Conservation (phyloP, 176 grass and related monocot species). For the Melocanna baccifera region DNA sequence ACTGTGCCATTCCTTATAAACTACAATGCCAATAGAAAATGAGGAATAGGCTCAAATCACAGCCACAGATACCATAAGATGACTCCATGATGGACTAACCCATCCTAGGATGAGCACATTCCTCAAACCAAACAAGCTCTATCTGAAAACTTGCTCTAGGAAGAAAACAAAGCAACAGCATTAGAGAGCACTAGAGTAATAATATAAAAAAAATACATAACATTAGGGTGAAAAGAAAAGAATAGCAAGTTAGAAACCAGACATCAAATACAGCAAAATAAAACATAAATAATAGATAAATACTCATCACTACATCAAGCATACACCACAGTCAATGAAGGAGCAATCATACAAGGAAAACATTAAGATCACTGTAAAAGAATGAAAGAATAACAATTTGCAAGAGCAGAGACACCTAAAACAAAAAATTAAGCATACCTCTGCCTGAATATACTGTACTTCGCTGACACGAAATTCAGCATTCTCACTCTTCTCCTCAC, state of each 20-base stretch:
- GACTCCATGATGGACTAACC: neutral
- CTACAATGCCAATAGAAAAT: neutral
- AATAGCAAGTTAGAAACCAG: neutral
- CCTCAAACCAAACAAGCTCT: neutral
- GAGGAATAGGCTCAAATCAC: neutral
- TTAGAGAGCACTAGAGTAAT: neutral
- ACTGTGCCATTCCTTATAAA: neutral
- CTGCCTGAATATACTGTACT: conserved; percentile 67
- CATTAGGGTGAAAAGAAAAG: neutral
- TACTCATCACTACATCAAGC: neutral
- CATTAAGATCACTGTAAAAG: neutral
- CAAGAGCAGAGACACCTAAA: neutral
- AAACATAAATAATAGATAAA: neutral
- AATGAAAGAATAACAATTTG: neutral
- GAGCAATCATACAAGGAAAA: neutral
- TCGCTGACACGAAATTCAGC: conserved; percentile 62
- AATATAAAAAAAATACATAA: neutral
- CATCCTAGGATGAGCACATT: neutral
- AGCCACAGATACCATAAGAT: neutral
- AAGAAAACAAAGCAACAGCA: neutral
- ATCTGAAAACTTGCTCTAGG: neutral
- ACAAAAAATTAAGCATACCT: conserved; percentile 35
- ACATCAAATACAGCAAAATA: neutral
- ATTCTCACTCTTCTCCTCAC: conserved; percentile 53
- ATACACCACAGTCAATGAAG: too few relatives aligned